These are phyloP conservation scores for Hyphodiscus hymeniophilus DNA, from an alignment of 495 filamentous ascomycete genomes.

Conservation along the genomic window DNA sequence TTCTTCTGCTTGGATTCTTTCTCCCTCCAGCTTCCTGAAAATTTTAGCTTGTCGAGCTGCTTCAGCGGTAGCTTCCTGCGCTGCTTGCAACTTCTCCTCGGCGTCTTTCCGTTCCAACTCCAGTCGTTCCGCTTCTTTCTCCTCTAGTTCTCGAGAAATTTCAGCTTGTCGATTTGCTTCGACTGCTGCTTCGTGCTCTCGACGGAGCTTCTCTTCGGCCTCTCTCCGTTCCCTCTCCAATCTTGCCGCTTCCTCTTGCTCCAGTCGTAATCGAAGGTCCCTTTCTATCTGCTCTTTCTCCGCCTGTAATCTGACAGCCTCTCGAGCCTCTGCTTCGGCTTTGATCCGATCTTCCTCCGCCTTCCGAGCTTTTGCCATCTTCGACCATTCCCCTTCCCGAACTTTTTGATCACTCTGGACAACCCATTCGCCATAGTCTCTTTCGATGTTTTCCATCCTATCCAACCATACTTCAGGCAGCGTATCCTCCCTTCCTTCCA, in stretches of 20 bases:
- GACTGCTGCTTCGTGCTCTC: not conserved
- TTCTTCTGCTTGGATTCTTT: conserved; percentile 3
- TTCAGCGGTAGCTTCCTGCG: not conserved
- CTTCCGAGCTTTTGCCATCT: conserved; percentile 10
- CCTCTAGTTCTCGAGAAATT: conserved; percentile 1
- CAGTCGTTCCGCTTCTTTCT: not conserved
- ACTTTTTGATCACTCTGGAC: conserved; percentile 18
- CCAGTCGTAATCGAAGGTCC: not conserved
- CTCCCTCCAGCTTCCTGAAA: not conserved
- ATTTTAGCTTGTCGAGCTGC: conserved; percentile 2
- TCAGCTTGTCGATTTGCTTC: conserved; percentile 7
- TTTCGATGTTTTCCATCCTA: conserved; percentile 70
- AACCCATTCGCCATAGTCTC: conserved; percentile 73
- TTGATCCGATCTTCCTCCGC: conserved; percentile 20
- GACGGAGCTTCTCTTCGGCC: not conserved
- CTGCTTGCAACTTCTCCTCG: not conserved
- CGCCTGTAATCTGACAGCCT: not conserved
- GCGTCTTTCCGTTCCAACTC: not conserved
- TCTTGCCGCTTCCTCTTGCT: not conserved
- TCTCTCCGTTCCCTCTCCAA: not conserved
- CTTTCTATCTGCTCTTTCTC: not conserved
- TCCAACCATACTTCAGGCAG: conserved; percentile 85
- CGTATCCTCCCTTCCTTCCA: conserved; percentile 76
- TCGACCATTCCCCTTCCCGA: conserved; percentile 18
- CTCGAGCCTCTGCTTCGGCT: conserved; percentile 24